phyloP scores from a whole-genome alignment of 768 basidiomycete species.

The Boletus rufocinnamomeus region DNA sequence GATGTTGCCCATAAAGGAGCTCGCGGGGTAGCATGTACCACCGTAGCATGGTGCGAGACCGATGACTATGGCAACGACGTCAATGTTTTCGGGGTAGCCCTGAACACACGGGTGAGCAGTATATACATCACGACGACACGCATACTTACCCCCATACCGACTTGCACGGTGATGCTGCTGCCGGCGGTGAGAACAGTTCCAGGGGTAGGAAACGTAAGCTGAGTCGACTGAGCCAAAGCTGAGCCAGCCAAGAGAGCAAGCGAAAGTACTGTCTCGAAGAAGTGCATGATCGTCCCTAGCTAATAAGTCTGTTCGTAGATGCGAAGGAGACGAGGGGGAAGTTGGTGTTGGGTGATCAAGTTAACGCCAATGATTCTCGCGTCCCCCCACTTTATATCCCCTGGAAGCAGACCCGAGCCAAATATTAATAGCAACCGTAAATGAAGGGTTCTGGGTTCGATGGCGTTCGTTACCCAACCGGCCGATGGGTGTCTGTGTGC shows the following conservation, averaged over 20 bases:
- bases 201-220: slow-evolving; percentile 12
- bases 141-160: slow-evolving; percentile 22
- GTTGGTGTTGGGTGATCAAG: neutral
- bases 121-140: neutral
- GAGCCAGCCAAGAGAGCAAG: slow-evolving; percentile 15
- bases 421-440: neutral
- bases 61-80: slow-evolving; percentile 34
- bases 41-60: slow-evolving; percentile 32
- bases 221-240: slow-evolving; percentile 19
- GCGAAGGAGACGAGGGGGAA: neutral
- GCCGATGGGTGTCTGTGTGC: slow-evolving; percentile 1
- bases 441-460: slow-evolving; percentile 1
- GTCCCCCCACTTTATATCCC: slow-evolving; percentile 20
- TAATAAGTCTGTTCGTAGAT: neutral
- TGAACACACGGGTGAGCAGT: slow-evolving; percentile 3
- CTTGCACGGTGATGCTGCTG: slow-evolving; percentile 13
- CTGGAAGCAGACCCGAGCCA: neutral
- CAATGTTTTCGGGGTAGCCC: slow-evolving; percentile 27
- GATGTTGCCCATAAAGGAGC: slow-evolving; percentile 31
- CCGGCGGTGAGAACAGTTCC: slow-evolving; percentile 13
- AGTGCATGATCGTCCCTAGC: slow-evolving; percentile 15
- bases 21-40: slow-evolving; percentile 26
- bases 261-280: slow-evolving; percentile 17
- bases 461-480: neutral
- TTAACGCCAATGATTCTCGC: neutral